phyloP scores from a whole-genome alignment of 176 grass and related monocot species.

The Poa annua region DNA sequence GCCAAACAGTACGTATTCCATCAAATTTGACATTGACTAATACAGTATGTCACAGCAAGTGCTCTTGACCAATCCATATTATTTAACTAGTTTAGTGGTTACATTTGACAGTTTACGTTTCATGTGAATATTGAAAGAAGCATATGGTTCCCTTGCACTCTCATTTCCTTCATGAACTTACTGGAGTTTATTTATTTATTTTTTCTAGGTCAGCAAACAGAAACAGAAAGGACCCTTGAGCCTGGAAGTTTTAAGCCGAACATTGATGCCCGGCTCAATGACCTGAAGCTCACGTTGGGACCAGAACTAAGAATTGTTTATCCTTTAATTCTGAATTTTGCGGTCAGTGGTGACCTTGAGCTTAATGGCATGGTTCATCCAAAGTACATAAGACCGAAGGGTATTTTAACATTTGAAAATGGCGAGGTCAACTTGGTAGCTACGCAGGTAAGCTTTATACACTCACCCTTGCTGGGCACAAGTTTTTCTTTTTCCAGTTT shows the following conservation, averaged over 20 bases:
- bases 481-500: constrained; percentile 11
- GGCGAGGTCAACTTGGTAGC: constrained; percentile 97
- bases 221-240: constrained; percentile 64
- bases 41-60: constrained; percentile 30
- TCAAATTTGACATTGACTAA: constrained; percentile 18
- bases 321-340: constrained; percentile 97
- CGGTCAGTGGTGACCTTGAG: constrained; percentile 88
- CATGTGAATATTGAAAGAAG: constrained; percentile 4
- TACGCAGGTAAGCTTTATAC: constrained; percentile 71
- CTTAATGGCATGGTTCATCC: constrained; percentile 89
- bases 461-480: constrained; percentile 29
- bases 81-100: constrained; percentile 12
- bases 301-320: constrained; percentile 96
- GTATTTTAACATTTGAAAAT: constrained; percentile 94
- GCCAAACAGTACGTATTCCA: constrained; percentile 56
- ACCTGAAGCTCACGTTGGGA: constrained; percentile 89
- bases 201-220: constrained; percentile 72
- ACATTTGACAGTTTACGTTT: constrained; percentile 13
- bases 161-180: constrained; percentile 37
- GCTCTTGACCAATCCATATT: background rate
- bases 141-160: background rate
- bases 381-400: constrained; percentile 94
- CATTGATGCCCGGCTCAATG: constrained; percentile 74
- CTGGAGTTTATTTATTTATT: constrained; percentile 19
- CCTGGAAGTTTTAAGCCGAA: constrained; percentile 65